Conservation (phyloP, 2,329 filamentous ascomycete genomes). For the Chaetomiaceae sp. region DNA sequence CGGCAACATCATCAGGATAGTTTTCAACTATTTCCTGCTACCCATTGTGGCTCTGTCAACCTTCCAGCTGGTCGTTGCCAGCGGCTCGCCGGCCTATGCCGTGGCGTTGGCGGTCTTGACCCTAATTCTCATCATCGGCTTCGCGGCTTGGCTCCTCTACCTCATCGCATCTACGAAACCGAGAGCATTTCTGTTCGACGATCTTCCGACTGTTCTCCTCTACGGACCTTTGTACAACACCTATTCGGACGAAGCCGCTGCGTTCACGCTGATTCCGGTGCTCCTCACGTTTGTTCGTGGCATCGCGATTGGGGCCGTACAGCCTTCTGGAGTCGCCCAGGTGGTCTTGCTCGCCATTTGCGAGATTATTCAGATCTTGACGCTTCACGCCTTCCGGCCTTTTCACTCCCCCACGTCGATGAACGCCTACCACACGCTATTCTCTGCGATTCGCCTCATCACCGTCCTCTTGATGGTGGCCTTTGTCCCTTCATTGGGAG, state of each 20-base stretch:
- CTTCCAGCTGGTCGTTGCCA: slow-evolving; percentile 81
- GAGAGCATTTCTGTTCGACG: slow-evolving; percentile 85
- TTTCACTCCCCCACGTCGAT: slow-evolving; percentile 91
- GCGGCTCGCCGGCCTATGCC: slow-evolving; percentile 61
- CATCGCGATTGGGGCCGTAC: slow-evolving; percentile 86
- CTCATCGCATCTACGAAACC: slow-evolving; percentile 77
- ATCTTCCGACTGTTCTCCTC: slow-evolving; percentile 79
- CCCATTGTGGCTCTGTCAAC: slow-evolving; percentile 82
- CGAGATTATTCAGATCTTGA: slow-evolving; percentile 84
- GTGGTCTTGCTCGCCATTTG: slow-evolving; percentile 89
- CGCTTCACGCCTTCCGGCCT: slow-evolving; percentile 82
- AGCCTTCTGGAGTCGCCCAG: slow-evolving; percentile 88
- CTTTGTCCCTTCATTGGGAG: slow-evolving; percentile 77
- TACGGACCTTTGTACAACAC: slow-evolving; percentile 97
- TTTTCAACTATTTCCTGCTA: slow-evolving; percentile 88
- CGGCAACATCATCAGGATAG: slow-evolving; percentile 74
- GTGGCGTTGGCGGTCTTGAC: slow-evolving; percentile 72
- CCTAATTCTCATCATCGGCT: slow-evolving; percentile 65
- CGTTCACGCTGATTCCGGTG: slow-evolving; percentile 83
- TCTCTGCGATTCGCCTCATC: slow-evolving; percentile 70
- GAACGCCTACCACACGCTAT: slow-evolving; percentile 91
- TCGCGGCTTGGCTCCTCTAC: slow-evolving; percentile 73
- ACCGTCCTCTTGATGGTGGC: slow-evolving; percentile 72
- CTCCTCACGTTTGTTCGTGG: slow-evolving; percentile 80
- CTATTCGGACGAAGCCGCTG: slow-evolving; percentile 86